Evolutionary conservation across 2,329 filamentous ascomycete species (phyloP).

Genomic region (Neopestalotiopsis sp.): DNA sequence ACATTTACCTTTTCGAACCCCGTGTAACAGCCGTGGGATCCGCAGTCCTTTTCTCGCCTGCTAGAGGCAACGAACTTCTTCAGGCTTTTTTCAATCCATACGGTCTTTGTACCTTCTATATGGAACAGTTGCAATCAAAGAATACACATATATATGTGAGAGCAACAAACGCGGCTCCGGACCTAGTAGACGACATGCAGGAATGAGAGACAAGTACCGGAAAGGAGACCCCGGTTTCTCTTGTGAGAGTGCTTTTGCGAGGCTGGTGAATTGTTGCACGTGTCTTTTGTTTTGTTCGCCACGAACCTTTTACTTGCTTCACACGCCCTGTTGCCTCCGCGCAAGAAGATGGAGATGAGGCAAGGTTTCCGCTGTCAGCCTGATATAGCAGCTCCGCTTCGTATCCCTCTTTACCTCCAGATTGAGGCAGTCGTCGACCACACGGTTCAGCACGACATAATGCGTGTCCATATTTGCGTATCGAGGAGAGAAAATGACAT

Average conservation of each 20-base stretch:
- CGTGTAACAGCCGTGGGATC: too few species aligned
- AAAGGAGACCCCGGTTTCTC: background rate
- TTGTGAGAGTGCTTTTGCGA: background rate
- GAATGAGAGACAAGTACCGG: background rate
- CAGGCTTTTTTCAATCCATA: too few species aligned
- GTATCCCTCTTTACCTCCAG: background rate
- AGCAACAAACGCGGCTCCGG: background rate
- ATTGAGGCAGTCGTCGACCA: background rate
- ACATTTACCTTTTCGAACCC: background rate
- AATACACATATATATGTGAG: too few species aligned
- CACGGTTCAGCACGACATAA: too few species aligned
- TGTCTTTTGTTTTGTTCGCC: background rate
- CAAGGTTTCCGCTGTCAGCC: background rate
- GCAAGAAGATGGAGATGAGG: background rate
- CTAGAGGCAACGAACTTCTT: too few species aligned
- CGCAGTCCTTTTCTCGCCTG: too few species aligned
- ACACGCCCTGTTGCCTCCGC: background rate
- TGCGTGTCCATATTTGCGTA: too few species aligned
- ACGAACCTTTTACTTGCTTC: background rate
- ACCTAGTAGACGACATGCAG: background rate
- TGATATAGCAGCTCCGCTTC: background rate
- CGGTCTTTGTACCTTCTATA: too few species aligned
- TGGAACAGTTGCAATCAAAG: too few species aligned
- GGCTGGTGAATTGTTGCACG: background rate
- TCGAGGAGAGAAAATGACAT: background rate